Base-by-base conservation (phyloP, 345 rosid species). In the Heritiera littoralis region DNA sequence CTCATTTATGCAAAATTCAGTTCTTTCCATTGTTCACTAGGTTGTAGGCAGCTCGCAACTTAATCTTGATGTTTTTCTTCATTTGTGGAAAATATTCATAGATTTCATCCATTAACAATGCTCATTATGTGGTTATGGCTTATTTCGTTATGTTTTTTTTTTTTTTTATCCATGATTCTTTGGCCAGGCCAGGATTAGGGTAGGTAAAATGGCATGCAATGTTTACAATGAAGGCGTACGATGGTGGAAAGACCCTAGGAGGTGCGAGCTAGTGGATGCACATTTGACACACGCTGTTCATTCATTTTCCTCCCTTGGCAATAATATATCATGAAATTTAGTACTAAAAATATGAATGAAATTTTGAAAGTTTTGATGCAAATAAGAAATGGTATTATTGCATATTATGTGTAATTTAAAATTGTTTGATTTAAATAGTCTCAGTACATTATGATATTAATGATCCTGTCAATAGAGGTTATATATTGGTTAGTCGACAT, bases 71-170 rank as follows among this genome's bases (percentile, higher is more conserved):
- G 23, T 14, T 67, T 48, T 48, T 70, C 52, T 70, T 14, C 12
- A 7, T 72, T 72, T 52, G 6, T 2, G 30, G 46, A 52, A 30
- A 72, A 32, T 72, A 72, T 72, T 72, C 75, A 72, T 52, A 35
- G 46, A 52, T 72, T 35, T 32, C 76, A 35, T 72, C 60, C 23
- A 32, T 52, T 72, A 38, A 9, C 55, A 23, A 6, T 46, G 6
- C 5, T 41, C 28, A 15, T 51, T 51, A 15, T 32, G 61, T 52
- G 61, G 15, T 48, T 23, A 54, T 54, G 60, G 43, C 15, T 51
- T 49, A 28, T 30, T 71, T 32, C 20, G 23, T 1, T 4, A 0
- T 4, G 17, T 11, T 45, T 23, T 35, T 35, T 35, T 35, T 35
- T 35, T 35, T 35, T 51, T 63, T 63, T 5, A 63, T 32, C 18